phyloP scores from a whole-genome alignment of 2,329 filamentous ascomycete species.

The Aspergillus novofumigatus region DNA sequence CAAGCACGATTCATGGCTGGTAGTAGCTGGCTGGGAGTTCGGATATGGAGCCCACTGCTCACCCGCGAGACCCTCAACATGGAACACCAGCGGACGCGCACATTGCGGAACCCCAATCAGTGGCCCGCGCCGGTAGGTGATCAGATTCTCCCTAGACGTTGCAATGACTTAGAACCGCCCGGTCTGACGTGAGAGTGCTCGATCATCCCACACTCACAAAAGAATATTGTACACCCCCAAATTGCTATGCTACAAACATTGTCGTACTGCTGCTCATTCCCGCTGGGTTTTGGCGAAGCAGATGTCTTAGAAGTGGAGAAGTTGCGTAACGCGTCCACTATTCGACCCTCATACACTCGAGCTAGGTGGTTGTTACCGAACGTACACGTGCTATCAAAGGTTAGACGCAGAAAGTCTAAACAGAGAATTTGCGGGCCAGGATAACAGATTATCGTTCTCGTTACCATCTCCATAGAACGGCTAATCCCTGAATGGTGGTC shows the following conservation, averaged over 20 bases:
- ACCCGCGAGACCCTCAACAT: neutral
- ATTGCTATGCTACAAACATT: slow-evolving; percentile 2
- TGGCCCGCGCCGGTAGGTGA: neutral
- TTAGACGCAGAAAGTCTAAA: neutral
- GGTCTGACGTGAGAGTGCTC: neutral
- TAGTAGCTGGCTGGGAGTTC: neutral
- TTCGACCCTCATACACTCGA: slow-evolving; percentile 10
- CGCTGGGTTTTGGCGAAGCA: slow-evolving; percentile 5
- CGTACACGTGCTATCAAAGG: slow-evolving; percentile 11
- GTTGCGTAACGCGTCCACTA: slow-evolving; percentile 21
- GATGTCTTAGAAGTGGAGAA: slow-evolving; percentile 3
- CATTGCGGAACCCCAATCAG: neutral
- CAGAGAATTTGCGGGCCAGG: neutral
- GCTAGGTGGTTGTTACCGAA: slow-evolving; percentile 23
- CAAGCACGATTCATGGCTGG: neutral
- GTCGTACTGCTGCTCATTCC: slow-evolving; percentile 1
- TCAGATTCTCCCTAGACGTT: neutral
- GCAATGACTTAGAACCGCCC: neutral
- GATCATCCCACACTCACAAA: neutral
- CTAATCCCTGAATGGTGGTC: slow-evolving; percentile 21
- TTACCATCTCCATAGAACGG: slow-evolving; percentile 20
- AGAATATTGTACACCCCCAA: slow-evolving; percentile 8
- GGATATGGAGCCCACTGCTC: neutral
- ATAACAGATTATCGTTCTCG: neutral
- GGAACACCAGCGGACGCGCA: neutral